Conservation (phyloP, 139 green algal species). For the Limnomonas spitsbergensis region DNA sequence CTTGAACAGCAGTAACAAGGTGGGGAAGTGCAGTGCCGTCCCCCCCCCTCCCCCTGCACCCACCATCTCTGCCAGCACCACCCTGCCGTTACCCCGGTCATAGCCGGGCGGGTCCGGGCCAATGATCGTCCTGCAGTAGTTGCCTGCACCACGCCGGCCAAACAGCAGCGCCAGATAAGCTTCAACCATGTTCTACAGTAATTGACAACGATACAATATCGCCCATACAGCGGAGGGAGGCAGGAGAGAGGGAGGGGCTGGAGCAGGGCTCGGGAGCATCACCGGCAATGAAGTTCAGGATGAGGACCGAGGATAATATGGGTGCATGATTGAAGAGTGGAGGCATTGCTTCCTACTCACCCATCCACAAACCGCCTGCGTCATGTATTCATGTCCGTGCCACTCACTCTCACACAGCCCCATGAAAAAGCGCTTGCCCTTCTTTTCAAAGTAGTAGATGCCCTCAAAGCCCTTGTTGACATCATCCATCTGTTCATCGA, state of each 20-base stretch:
- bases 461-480: conserved; percentile 41
- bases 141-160: conserved; percentile 18
- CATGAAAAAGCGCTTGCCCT: conserved; percentile 30
- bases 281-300: too few relatives aligned
- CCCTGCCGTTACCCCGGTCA: conserved; percentile 31
- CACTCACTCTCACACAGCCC: conserved; percentile 35
- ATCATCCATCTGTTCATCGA: conserved; percentile 26
- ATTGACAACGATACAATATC: too few relatives aligned
- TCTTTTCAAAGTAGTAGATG: conserved; percentile 30
- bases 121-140: conserved; percentile 37
- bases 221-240: too few relatives aligned
- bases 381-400: background rate
- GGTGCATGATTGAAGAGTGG: too few relatives aligned
- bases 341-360: too few relatives aligned
- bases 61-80: conserved; percentile 28
- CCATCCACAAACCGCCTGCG: too few relatives aligned
- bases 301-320: too few relatives aligned
- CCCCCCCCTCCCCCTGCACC: background rate
- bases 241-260: too few relatives aligned
- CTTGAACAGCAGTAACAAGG: too few relatives aligned
- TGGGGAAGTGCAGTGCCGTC: too few relatives aligned
- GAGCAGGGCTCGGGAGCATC: too few relatives aligned
- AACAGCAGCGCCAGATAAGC: background rate
- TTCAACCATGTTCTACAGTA: too few relatives aligned
- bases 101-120: conserved; percentile 31